Percentiles rank a stretch among this genome's conserved stretches.
Evolutionary conservation across 139 green algal genomes (phyloP).

Genomic region (Pedinophyceae sp.): DNA sequence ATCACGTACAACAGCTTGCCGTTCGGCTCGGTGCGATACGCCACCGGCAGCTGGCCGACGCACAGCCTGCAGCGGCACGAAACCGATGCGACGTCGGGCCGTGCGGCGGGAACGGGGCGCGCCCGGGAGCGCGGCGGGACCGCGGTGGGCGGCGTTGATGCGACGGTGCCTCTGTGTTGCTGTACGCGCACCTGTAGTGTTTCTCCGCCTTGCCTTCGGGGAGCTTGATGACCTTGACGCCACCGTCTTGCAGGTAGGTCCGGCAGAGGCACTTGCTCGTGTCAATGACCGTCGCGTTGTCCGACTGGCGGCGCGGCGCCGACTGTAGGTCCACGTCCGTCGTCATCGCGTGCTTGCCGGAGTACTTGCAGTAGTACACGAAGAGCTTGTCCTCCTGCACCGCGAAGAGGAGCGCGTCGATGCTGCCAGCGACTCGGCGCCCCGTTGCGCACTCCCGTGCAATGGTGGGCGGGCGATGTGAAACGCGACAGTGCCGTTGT

Average conservation of each 20-base stretch:
- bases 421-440: too few species aligned
- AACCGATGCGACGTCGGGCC: too few species aligned
- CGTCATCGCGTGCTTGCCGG: conserved; percentile 1
- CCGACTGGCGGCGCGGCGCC: neutral
- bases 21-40: neutral
- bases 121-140: neutral
- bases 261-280: conserved; percentile 1
- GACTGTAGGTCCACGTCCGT: neutral
- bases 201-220: neutral
- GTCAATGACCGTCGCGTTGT: neutral
- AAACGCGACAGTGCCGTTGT: too few species aligned
- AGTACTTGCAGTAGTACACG: conserved; percentile 8
- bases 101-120: neutral
- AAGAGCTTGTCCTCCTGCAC: conserved; percentile 4
- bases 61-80: too few species aligned
- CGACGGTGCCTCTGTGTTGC: neutral
- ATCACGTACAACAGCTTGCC: neutral
- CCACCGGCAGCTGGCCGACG: neutral
- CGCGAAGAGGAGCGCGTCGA: too few species aligned
- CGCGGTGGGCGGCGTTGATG: neutral
- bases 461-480: too few species aligned
- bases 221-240: neutral
- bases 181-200: neutral
- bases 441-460: too few species aligned
- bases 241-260: neutral